phyloP scores from a whole-genome alignment of 306 rosid genomes.

The Vigna trinervia region DNA sequence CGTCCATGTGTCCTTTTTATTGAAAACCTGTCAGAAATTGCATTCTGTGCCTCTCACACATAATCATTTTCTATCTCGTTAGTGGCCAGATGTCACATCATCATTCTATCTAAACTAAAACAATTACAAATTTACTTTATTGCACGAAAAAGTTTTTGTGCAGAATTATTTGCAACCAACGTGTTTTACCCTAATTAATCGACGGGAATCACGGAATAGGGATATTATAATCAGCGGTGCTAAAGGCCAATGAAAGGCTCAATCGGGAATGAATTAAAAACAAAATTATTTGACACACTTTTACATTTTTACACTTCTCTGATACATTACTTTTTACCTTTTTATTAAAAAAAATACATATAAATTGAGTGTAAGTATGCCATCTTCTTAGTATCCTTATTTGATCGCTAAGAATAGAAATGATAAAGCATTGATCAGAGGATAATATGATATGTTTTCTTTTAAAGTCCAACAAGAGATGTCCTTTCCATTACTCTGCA shows the following conservation, averaged over 20 bases:
- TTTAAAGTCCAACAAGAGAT: constrained; percentile 29
- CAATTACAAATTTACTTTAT: background rate
- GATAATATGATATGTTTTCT: constrained; percentile 22
- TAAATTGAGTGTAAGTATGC: no score
- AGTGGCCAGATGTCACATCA: no score
- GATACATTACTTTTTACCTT: no score
- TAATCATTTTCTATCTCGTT: no score
- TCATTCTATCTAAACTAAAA: background rate
- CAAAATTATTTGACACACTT: no score
- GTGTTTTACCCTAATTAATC: background rate
- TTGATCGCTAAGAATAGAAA: constrained; percentile 18
- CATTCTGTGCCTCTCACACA: no score
- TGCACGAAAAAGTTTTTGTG: background rate
- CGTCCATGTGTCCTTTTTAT: no score
- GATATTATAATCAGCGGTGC: background rate
- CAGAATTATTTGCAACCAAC: background rate
- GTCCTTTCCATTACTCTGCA: constrained; percentile 15
- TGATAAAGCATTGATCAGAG: constrained; percentile 6
- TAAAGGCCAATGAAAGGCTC: background rate
- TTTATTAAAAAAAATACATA: no score
- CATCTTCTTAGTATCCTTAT: no score
- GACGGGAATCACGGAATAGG: background rate
- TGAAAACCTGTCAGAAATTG: no score
- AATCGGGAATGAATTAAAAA: background rate
- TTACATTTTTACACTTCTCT: no score